A percentile compares a stretch with the other conserved stretches of the same genome.
These are phyloP conservation scores for Schoenoplectus tabernaemontani DNA, from an alignment of 202 grass and related monocot species.

Conservation along the genomic window DNA sequence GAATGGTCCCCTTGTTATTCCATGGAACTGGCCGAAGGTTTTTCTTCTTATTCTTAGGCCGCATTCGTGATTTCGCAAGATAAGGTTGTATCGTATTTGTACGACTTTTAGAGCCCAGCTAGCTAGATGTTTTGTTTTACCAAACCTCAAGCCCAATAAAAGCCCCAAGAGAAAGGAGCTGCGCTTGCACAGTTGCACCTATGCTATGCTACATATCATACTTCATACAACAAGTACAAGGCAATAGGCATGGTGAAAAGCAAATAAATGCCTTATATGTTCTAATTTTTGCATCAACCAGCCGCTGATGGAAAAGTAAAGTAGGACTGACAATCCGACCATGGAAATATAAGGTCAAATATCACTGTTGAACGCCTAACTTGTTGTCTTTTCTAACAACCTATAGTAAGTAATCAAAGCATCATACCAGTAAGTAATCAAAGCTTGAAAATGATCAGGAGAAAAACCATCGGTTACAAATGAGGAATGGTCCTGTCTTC, in stretches of 20 bases:
- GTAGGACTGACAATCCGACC: neutral
- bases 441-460: too few relatives aligned
- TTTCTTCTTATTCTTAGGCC: neutral
- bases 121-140: neutral
- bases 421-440: too few relatives aligned
- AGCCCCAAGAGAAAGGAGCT: neutral
- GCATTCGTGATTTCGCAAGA: neutral
- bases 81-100: neutral
- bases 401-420: neutral
- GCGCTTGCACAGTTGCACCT: too few relatives aligned
- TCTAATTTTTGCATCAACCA: neutral
- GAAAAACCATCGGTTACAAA: too few relatives aligned
- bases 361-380: neutral
- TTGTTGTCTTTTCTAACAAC: neutral
- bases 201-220: too few relatives aligned
- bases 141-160: neutral
- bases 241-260: neutral
- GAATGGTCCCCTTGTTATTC: neutral
- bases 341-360: neutral
- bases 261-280: neutral
- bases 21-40: neutral
- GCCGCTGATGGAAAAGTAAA: neutral
- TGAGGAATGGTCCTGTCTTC: conserved; percentile 64
- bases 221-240: too few relatives aligned
- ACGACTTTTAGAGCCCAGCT: too few relatives aligned